Conservation (phyloP, 768 basidiomycete genomes). For the Leccinum longicurvipes region DNA sequence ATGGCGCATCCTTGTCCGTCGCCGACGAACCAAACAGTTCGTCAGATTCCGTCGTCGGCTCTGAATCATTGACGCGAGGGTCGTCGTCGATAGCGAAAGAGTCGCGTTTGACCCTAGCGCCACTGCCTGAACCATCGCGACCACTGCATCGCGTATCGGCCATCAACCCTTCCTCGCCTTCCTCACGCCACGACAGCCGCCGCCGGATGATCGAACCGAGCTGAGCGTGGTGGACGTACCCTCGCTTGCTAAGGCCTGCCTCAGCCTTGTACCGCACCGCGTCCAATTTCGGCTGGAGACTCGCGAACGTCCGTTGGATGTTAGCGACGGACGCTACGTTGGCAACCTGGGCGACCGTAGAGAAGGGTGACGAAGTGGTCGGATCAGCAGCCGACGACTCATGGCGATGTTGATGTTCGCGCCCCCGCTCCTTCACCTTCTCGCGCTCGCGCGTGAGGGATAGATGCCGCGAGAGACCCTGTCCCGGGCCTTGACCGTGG, state of each 20-base stretch:
- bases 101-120: not conserved
- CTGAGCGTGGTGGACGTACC: slow-evolving; percentile 46
- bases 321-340: slow-evolving; percentile 34
- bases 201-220: slow-evolving; percentile 10
- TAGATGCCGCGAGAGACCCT: slow-evolving; percentile 36
- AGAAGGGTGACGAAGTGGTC: not conserved
- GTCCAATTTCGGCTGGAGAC: slow-evolving; percentile 50
- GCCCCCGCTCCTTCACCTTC: not conserved
- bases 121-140: not conserved
- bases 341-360: slow-evolving; percentile 1
- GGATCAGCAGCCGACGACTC: not conserved
- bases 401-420: not conserved
- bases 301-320: slow-evolving; percentile 44
- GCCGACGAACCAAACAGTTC: not conserved
- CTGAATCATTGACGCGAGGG: slow-evolving; percentile 17
- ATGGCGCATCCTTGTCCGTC: slow-evolving; percentile 15
- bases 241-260: slow-evolving; percentile 59
- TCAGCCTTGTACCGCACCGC: slow-evolving; percentile 70
- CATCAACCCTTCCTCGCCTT: slow-evolving; percentile 39
- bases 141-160: slow-evolving; percentile 30
- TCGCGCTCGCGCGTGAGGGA: slow-evolving; percentile 34
- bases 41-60: slow-evolving; percentile 19
- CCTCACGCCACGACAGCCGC: slow-evolving; percentile 27
- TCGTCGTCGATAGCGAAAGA: slow-evolving; percentile 6
- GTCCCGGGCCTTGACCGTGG: slow-evolving; percentile 2